Percentiles rank a stretch among this genome's conserved stretches.
These are phyloP conservation scores for Solanum dulcamara DNA, from an alignment of 257 asterid species.

Conservation along the genomic window DNA sequence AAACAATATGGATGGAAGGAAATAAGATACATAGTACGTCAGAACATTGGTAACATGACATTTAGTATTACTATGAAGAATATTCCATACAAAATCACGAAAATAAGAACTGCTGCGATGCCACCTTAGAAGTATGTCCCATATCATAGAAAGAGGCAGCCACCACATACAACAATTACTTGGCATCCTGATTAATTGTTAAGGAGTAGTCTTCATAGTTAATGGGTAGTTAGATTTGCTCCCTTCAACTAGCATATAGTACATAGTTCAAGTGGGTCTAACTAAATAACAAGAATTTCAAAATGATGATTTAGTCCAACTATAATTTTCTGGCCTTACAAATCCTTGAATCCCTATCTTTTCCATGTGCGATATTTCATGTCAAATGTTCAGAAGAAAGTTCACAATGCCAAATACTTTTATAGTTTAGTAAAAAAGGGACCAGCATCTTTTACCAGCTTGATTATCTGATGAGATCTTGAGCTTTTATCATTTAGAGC, in stretches of 20 bases:
- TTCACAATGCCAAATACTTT: background rate
- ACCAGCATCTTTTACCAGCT: conserved; percentile 46
- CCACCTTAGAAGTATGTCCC: background rate
- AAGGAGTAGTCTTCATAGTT: background rate
- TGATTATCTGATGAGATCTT: conserved; percentile 93
- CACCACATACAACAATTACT: background rate
- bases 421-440: background rate
- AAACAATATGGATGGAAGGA: background rate
- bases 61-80: background rate
- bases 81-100: background rate
- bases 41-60: background rate
- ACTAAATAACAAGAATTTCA: background rate
- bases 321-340: background rate
- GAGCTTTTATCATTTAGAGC: conserved; percentile 88
- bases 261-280: background rate
- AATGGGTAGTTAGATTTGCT: background rate
- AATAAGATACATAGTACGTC: background rate
- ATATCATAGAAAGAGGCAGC: background rate
- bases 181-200: background rate
- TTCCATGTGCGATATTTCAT: background rate
- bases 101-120: background rate
- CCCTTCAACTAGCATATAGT: background rate
- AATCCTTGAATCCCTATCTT: background rate
- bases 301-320: background rate
- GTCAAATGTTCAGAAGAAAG: background rate